Conservation (phyloP, 2,329 filamentous ascomycete genomes). For the Pseudogymnoascus sp. region DNA sequence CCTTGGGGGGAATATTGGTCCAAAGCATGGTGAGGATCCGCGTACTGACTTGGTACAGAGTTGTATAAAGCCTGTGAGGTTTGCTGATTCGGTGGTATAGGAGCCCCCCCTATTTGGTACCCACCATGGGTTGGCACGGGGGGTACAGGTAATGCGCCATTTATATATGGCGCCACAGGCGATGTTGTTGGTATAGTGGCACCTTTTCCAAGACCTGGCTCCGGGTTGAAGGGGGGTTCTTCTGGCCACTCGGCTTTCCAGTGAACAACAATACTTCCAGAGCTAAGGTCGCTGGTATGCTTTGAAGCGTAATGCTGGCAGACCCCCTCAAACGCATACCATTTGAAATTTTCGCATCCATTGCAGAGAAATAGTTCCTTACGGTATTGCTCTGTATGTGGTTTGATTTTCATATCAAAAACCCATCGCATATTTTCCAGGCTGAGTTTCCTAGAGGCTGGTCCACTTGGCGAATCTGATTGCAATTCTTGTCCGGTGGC, state of each 20-base stretch:
- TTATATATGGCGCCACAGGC: constrained; percentile 28
- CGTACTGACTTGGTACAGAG: neutral
- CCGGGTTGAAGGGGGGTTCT: constrained; percentile 61
- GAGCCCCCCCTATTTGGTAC: constrained; percentile 23
- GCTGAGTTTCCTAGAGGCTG: constrained; percentile 56
- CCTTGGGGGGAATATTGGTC: neutral
- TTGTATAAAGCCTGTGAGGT: constrained; percentile 18
- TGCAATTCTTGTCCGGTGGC: constrained; percentile 39
- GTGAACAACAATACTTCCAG: constrained; percentile 64
- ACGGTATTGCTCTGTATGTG: constrained; percentile 55
- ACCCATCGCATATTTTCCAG: constrained; percentile 84
- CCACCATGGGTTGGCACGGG: constrained; percentile 25
- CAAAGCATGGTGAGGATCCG: neutral
- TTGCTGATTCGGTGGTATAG: constrained; percentile 14
- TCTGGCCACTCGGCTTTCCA: constrained; percentile 80
- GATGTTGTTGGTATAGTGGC: constrained; percentile 28
- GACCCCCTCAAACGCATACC: constrained; percentile 69
- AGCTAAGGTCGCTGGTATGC: constrained; percentile 63
- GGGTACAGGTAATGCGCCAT: constrained; percentile 25
- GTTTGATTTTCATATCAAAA: constrained; percentile 69
- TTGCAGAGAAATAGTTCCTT: constrained; percentile 73
- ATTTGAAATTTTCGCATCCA: constrained; percentile 58
- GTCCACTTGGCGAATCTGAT: constrained; percentile 43
- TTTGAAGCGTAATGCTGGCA: constrained; percentile 80
- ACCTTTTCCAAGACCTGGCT: constrained; percentile 39